Evolutionary conservation across 768 basidiomycete species (phyloP).

Genomic region (Russula brevipes): DNA sequence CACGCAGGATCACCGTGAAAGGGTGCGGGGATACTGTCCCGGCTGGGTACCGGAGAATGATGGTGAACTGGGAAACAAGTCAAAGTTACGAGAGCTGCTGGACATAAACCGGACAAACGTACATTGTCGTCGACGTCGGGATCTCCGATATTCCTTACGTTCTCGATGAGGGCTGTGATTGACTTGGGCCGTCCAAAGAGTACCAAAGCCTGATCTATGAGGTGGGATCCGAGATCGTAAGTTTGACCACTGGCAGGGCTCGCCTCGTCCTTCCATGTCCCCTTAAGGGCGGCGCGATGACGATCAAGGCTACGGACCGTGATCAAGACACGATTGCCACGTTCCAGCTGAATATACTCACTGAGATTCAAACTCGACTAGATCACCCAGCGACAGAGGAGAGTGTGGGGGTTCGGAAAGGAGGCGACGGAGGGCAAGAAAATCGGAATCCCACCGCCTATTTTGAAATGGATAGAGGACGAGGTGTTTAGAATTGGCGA

Average conservation of each 20-base stretch:
- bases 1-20: conserved; percentile 61
- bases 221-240: conserved; percentile 76
- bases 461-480: conserved; percentile 72
- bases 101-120: conserved; percentile 42
- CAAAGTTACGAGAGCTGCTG: conserved; percentile 39
- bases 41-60: conserved; percentile 31
- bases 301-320: conserved; percentile 57
- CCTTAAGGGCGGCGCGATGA: conserved; percentile 57
- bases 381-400: conserved; percentile 50
- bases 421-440: conserved; percentile 57
- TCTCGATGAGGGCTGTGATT: conserved; percentile 65
- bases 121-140: conserved; percentile 65
- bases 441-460: conserved; percentile 76
- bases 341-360: conserved; percentile 32
- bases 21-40: conserved; percentile 43
- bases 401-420: conserved; percentile 49
- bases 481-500: conserved; percentile 55
- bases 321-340: background rate
- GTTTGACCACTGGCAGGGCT: conserved; percentile 58
- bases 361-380: conserved; percentile 75
- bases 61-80: conserved; percentile 28
- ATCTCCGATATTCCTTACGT: conserved; percentile 60
- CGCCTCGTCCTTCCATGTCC: conserved; percentile 75
- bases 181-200: conserved; percentile 71
- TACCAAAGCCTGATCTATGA: conserved; percentile 70